A percentile compares a stretch with the other conserved stretches of the same genome.
phyloP scores from a whole-genome alignment of 148 eudicot species.

The Silene conica region DNA sequence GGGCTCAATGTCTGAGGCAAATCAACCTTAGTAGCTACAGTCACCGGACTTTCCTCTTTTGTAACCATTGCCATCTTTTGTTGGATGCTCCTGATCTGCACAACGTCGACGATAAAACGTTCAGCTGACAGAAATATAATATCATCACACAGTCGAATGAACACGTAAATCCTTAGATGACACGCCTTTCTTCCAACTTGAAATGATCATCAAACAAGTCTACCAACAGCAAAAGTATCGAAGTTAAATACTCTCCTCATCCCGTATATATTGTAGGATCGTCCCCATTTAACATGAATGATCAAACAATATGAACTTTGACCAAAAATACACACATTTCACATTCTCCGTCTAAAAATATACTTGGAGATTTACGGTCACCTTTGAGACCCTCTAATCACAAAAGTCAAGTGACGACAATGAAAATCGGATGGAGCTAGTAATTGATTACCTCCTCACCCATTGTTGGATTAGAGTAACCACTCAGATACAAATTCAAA shows the following conservation, averaged over 20 bases:
- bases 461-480: conserved; percentile 13
- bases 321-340: background rate
- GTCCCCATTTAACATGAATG: background rate
- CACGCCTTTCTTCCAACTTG: background rate
- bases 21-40: conserved; percentile 30
- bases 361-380: too few species aligned
- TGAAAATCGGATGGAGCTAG: background rate
- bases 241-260: background rate
- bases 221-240: background rate
- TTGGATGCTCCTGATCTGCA: conserved; percentile 16
- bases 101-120: background rate
- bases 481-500: conserved; percentile 1
- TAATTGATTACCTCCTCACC: background rate
- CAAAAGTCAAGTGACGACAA: background rate
- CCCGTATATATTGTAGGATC: too few species aligned
- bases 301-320: background rate
- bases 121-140: conserved; percentile 10
- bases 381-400: background rate
- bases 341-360: too few species aligned
- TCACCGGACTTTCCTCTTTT: conserved; percentile 33
- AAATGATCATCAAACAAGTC: background rate
- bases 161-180: background rate
- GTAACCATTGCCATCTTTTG: conserved; percentile 33
- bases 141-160: background rate
- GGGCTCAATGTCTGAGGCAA: conserved; percentile 39